phyloP scores from a whole-genome alignment of 768 basidiomycete genomes.

The Trametes cingulata region DNA sequence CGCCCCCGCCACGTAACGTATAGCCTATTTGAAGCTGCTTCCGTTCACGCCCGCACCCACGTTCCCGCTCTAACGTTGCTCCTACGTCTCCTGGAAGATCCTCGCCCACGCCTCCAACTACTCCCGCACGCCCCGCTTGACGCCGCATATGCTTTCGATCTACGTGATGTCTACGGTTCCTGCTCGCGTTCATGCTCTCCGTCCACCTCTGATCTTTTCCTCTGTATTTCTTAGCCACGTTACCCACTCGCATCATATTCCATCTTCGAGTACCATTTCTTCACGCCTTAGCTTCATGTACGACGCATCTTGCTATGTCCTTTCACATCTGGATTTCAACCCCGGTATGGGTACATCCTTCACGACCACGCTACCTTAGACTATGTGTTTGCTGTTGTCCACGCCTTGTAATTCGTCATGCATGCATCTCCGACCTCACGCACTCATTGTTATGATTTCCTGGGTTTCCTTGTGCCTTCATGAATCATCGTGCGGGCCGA shows the following conservation, averaged over 20 bases:
- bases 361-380: slow-evolving; percentile 1
- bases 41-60: background rate
- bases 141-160: slow-evolving; percentile 15
- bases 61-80: background rate
- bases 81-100: slow-evolving; percentile 3
- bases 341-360: background rate
- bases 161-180: slow-evolving; percentile 1
- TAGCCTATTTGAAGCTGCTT: slow-evolving; percentile 13
- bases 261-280: background rate
- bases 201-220: background rate
- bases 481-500: background rate
- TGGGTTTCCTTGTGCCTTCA: background rate
- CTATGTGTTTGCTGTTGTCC: slow-evolving; percentile 8
- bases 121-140: background rate
- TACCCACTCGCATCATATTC: background rate
- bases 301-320: background rate
- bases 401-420: slow-evolving; percentile 13
- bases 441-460: background rate
- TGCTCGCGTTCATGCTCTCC: background rate
- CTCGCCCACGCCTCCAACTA: background rate
- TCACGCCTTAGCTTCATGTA: background rate
- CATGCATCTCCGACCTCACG: slow-evolving; percentile 1
- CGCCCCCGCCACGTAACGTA: slow-evolving; percentile 15
- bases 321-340: background rate
- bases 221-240: slow-evolving; percentile 19